Evolutionary conservation across 1,284 basidiomycete genomes (phyloP).

Genomic region (Peniophora sp.): DNA sequence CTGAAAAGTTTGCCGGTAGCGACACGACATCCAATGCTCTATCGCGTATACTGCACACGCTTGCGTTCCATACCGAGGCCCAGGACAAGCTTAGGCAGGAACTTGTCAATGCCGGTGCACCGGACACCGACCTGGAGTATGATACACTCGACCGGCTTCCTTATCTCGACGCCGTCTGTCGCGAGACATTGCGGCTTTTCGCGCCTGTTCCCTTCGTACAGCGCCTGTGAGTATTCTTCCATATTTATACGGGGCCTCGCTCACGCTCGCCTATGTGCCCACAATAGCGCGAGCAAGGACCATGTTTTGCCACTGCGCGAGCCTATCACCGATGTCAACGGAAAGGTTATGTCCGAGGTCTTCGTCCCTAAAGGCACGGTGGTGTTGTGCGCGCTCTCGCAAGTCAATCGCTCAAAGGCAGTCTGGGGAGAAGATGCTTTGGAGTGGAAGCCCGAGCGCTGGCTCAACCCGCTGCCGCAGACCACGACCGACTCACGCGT

Average conservation of each 20-base stretch:
- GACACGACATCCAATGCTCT: conserved; percentile 21
- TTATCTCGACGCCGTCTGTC: conserved; percentile 24
- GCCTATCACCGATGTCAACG: conserved; percentile 3
- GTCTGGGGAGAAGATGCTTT: conserved; percentile 19
- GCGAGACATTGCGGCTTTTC: conserved; percentile 22
- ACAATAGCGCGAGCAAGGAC: conserved; percentile 11
- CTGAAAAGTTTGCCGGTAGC: conserved; percentile 21
- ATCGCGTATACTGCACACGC: conserved; percentile 16
- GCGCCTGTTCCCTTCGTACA: conserved; percentile 3
- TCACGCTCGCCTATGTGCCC: neutral
- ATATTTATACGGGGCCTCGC: neutral
- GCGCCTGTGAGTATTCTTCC: conserved; percentile 1
- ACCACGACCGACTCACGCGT: neutral
- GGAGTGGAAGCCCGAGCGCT: conserved; percentile 20
- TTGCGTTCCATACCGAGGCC: conserved; percentile 15
- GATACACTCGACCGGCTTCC: conserved; percentile 21
- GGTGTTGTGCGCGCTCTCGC: conserved; percentile 13
- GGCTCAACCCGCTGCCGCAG: conserved; percentile 8
- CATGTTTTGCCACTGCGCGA: conserved; percentile 6
- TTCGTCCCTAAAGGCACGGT: conserved; percentile 5
- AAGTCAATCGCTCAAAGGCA: conserved; percentile 11
- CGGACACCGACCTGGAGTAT: conserved; percentile 16
- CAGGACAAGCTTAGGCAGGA: conserved; percentile 20
- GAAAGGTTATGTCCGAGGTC: conserved; percentile 3
- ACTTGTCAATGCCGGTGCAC: conserved; percentile 13